A percentile compares a stretch with the other conserved stretches of the same genome.
Evolutionary conservation across 768 basidiomycete species (phyloP).

Genomic region (Lanmaoa rubissima): DNA sequence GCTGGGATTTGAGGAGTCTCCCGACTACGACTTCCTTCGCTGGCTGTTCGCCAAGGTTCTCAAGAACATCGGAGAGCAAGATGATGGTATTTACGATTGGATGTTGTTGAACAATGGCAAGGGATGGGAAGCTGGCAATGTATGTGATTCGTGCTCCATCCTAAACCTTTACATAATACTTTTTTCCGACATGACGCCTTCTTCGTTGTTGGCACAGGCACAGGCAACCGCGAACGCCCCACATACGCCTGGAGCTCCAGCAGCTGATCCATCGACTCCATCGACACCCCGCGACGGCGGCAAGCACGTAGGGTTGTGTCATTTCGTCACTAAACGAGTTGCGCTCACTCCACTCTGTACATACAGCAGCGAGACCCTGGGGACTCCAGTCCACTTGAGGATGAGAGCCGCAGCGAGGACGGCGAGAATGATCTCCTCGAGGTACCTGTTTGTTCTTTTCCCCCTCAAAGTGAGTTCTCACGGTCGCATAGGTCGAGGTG

Average conservation of each 20-base stretch:
- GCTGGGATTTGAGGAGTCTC: slow-evolving; percentile 94
- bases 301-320: no score
- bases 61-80: slow-evolving; percentile 81
- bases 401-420: not conserved
- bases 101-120: slow-evolving; percentile 92
- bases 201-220: slow-evolving; percentile 45
- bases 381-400: no score
- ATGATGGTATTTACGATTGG: slow-evolving; percentile 96
- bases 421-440: no score
- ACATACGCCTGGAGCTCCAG: slow-evolving; percentile 50
- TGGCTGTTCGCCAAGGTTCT: slow-evolving; percentile 92
- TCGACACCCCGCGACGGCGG: slow-evolving; percentile 39
- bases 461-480: no score
- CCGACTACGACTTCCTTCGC: slow-evolving; percentile 96
- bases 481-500: no score
- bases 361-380: not conserved
- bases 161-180: not conserved
- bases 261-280: slow-evolving; percentile 54
- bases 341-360: no score
- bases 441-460: no score
- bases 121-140: slow-evolving; percentile 91
- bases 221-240: slow-evolving; percentile 56
- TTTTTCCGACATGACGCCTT: slow-evolving; percentile 38
- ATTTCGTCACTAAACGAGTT: no score
- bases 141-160: slow-evolving; percentile 32